Percentiles rank a stretch among this genome's conserved stretches.
Conservation (phyloP, 768 basidiomycete species). For the Mycena pura region DNA sequence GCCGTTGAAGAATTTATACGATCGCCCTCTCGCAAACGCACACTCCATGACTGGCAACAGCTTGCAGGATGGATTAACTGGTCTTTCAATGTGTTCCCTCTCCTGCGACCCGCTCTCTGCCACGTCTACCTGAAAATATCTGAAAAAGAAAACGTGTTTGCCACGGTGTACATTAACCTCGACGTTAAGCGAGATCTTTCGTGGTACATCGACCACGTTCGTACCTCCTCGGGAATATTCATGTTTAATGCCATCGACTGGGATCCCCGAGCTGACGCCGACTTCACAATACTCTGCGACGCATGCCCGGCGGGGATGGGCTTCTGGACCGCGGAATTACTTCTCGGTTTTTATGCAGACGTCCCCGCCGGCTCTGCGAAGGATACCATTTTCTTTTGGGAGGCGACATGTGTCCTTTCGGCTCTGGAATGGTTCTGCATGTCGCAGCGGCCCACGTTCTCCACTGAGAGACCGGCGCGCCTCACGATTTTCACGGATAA, state of each 20-base stretch:
- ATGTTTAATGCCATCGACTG: constrained; percentile 29
- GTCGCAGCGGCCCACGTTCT: not conserved
- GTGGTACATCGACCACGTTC: constrained; percentile 42
- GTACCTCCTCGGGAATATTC: constrained; percentile 25
- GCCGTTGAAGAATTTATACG: too few species aligned
- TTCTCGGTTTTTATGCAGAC: too few species aligned
- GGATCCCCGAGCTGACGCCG: not conserved
- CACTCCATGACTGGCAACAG: constrained; percentile 19
- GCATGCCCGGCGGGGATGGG: too few species aligned
- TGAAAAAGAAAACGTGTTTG: constrained; percentile 24
- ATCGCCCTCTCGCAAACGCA: not conserved
- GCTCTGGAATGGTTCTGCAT: constrained; percentile 10
- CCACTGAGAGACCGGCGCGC: too few species aligned
- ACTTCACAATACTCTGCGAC: constrained; percentile 25
- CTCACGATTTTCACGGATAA: constrained; percentile 39
- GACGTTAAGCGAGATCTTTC: constrained; percentile 33
- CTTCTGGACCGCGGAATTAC: too few species aligned
- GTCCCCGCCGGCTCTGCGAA: too few species aligned
- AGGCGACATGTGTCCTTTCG: constrained; percentile 32
- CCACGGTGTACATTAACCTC: constrained; percentile 40
- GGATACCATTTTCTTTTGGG: constrained; percentile 38
- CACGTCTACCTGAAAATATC: constrained; percentile 36
- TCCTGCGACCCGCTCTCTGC: constrained; percentile 33
- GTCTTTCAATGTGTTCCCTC: constrained; percentile 41
- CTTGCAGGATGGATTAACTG: constrained; percentile 41